phyloP scores from a whole-genome alignment of 345 rosid genomes.

The Luvunga scandens region DNA sequence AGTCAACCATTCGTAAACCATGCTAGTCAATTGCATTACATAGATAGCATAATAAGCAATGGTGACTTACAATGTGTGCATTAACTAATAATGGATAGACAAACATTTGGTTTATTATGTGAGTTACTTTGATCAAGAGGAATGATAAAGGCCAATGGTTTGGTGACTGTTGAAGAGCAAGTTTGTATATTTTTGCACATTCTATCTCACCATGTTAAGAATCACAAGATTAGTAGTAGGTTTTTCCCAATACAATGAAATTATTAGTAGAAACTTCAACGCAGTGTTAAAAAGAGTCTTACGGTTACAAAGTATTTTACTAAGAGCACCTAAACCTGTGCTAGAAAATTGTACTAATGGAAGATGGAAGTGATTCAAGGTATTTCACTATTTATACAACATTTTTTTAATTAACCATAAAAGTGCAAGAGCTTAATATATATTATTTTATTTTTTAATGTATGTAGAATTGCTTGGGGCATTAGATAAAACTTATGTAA shows the following conservation, averaged over 20 bases:
- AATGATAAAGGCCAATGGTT: not conserved
- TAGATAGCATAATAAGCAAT: not conserved
- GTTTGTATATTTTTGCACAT: not conserved
- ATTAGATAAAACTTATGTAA: not conserved
- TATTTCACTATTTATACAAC: too few species aligned
- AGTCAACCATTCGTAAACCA: not conserved
- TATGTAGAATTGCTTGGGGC: too few species aligned
- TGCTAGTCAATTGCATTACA: not conserved
- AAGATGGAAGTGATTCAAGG: too few species aligned
- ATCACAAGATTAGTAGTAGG: not conserved
- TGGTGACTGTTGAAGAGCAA: not conserved
- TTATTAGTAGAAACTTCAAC: too few species aligned
- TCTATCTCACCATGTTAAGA: not conserved
- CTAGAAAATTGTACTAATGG: too few species aligned
- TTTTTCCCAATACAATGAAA: too few species aligned
- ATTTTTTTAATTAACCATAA: too few species aligned
- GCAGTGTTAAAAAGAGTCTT: too few species aligned
- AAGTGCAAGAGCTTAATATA: too few species aligned
- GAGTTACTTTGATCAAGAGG: not conserved
- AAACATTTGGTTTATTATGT: not conserved
- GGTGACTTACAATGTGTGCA: not conserved
- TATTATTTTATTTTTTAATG: too few species aligned
- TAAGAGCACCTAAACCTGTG: too few species aligned
- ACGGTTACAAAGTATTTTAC: too few species aligned
- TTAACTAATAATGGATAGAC: not conserved